phyloP scores from a whole-genome alignment of 108 stramenopile species.

The Nitzschia inconspicua region DNA sequence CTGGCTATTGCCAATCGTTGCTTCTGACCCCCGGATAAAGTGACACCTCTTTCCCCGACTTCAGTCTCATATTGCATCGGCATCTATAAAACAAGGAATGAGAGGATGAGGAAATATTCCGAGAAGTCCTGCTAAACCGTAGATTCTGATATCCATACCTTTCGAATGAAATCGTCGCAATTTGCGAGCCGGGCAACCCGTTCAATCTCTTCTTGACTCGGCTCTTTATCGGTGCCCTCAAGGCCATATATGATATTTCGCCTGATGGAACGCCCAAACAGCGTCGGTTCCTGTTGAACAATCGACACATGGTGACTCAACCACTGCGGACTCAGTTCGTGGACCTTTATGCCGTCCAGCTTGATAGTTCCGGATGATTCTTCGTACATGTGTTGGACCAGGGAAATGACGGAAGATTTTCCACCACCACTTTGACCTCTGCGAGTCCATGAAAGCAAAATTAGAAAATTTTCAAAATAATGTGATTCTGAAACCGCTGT shows the following conservation, averaged over 20 bases:
- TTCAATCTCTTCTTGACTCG: constrained; percentile 60
- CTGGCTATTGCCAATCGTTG: constrained; percentile 87
- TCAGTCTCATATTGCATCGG: constrained; percentile 65
- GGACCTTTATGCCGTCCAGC: constrained; percentile 50
- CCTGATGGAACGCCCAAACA: constrained; percentile 79
- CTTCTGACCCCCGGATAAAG: constrained; percentile 68
- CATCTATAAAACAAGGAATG: constrained; percentile 16
- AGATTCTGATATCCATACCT: not conserved
- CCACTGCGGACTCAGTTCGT: constrained; percentile 43
- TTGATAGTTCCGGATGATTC: constrained; percentile 44
- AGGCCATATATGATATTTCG: constrained; percentile 87
- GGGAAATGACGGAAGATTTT: constrained; percentile 47
- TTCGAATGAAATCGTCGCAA: constrained; percentile 69
- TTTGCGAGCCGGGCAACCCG: constrained; percentile 80
- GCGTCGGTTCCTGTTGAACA: constrained; percentile 87
- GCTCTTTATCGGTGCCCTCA: constrained; percentile 53
- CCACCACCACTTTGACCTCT: constrained; percentile 85
- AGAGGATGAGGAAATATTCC: not conserved
- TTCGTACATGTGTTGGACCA: constrained; percentile 84
- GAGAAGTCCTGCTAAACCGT: not conserved
- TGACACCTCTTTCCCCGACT: constrained; percentile 73
- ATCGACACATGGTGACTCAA: constrained; percentile 47
- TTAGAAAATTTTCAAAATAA: no score
- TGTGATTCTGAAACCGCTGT: no score
- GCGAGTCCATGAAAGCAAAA: no score